phyloP scores from a whole-genome alignment of 2,329 filamentous ascomycete species.

The Colletotrichum neosansevieriae region DNA sequence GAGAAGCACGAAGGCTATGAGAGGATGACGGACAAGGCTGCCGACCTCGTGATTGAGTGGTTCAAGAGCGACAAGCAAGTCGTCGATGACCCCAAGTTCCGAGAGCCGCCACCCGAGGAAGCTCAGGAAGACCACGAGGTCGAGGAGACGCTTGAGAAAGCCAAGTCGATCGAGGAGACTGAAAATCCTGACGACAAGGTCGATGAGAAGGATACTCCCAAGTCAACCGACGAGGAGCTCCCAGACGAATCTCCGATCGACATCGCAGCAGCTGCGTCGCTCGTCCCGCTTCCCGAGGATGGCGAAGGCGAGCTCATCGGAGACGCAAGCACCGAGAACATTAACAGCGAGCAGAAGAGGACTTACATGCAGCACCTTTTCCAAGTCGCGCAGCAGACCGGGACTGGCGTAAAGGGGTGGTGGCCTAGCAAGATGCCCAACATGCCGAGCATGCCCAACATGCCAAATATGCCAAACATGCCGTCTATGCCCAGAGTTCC shows the following conservation, averaged over 20 bases:
- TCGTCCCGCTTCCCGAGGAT: constrained; percentile 61
- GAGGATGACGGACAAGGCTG: constrained; percentile 70
- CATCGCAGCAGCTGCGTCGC: constrained; percentile 64
- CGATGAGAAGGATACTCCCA: constrained; percentile 38
- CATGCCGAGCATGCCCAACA: constrained; percentile 49
- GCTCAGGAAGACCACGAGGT: constrained; percentile 46
- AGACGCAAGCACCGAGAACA: constrained; percentile 49
- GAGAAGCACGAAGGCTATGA: constrained; percentile 74
- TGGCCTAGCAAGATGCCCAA: constrained; percentile 60
- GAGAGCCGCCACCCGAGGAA: constrained; percentile 54
- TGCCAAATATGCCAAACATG: constrained; percentile 48
- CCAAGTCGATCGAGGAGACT: constrained; percentile 44
- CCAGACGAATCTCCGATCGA: constrained; percentile 62
- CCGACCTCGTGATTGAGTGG: constrained; percentile 70
- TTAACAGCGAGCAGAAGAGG: constrained; percentile 51
- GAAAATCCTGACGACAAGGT: constrained; percentile 41
- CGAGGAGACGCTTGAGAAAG: constrained; percentile 49
- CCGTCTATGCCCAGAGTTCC: constrained; percentile 48
- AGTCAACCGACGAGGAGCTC: constrained; percentile 41
- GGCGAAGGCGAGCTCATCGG: constrained; percentile 50
- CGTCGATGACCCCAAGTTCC: constrained; percentile 60
- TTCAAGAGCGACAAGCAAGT: constrained; percentile 59
- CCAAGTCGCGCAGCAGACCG: constrained; percentile 60
- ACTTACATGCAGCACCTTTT: constrained; percentile 65
- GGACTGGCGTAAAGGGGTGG: constrained; percentile 59